A percentile compares a stretch with the other conserved stretches of the same genome.
Evolutionary conservation across 192 early-diverging fungal species (phyloP).

Genomic region (Cladochytrium replicatum): DNA sequence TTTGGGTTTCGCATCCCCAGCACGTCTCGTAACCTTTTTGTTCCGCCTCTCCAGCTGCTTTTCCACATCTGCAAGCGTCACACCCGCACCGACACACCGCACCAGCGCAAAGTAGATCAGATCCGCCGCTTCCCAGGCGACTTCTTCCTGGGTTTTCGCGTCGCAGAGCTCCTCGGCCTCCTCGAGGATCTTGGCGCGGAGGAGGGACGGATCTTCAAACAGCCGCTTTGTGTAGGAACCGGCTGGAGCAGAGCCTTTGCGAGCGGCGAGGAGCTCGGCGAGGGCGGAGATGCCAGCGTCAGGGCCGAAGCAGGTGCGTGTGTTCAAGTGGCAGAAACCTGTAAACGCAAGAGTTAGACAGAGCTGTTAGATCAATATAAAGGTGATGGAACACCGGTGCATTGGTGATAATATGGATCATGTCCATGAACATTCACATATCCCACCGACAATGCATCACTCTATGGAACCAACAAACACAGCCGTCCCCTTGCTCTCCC

Average conservation of each 20-base stretch:
- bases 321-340: conserved; percentile 92
- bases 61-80: conserved; percentile 78
- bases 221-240: conserved; percentile 89
- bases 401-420: neutral
- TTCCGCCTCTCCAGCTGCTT: conserved; percentile 71
- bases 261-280: conserved; percentile 52
- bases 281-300: conserved; percentile 66
- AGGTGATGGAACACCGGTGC: no score
- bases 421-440: no score
- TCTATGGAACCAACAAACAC: neutral
- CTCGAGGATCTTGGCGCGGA: conserved; percentile 90
- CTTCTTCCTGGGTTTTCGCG: conserved; percentile 60
- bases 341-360: neutral
- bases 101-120: conserved; percentile 90
- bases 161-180: conserved; percentile 89
- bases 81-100: conserved; percentile 74
- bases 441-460: neutral
- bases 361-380: neutral
- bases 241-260: conserved; percentile 62
- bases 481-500: neutral
- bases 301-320: conserved; percentile 84
- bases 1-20: conserved; percentile 90
- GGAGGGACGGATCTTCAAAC: conserved; percentile 70
- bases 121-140: conserved; percentile 94
- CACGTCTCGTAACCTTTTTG: conserved; percentile 73